Evolutionary conservation across 1,284 basidiomycete species (phyloP).

Genomic region (Ustilago esculenta): DNA sequence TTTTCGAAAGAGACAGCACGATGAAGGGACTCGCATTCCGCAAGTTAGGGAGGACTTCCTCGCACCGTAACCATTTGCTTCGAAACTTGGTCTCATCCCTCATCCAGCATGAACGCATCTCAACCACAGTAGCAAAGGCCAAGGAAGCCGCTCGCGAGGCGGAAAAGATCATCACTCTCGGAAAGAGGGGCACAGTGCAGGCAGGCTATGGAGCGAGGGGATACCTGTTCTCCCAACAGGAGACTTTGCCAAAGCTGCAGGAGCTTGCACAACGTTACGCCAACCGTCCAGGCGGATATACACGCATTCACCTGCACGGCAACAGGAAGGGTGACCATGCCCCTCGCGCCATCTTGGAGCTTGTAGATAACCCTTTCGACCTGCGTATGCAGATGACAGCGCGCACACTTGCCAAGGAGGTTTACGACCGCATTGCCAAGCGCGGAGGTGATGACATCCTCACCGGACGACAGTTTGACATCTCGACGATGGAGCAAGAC

Average conservation of each 20-base stretch:
- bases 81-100: constrained; percentile 90
- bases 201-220: constrained; percentile 48
- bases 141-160: constrained; percentile 88
- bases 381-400: constrained; percentile 71
- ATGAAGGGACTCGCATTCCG: constrained; percentile 66
- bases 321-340: constrained; percentile 91
- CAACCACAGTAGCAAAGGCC: constrained; percentile 95
- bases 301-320: constrained; percentile 89
- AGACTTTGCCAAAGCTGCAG: constrained; percentile 80
- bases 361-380: constrained; percentile 93
- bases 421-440: constrained; percentile 46
- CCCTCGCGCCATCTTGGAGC: constrained; percentile 86
- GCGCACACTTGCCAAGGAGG: constrained; percentile 57
- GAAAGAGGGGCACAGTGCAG: constrained; percentile 54
- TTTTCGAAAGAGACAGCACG: constrained; percentile 2
- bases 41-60: constrained; percentile 59
- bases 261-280: constrained; percentile 84
- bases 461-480: constrained; percentile 35
- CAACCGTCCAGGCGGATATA: constrained; percentile 89
- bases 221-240: constrained; percentile 58
- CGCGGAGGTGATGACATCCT: constrained; percentile 49
- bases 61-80: constrained; percentile 45
- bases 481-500: constrained; percentile 49
- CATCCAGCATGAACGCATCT: constrained; percentile 93
- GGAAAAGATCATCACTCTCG: constrained; percentile 78